Base-by-base conservation (phyloP, 352 stramenopile species). In the Pythium apleroticum region DNA sequence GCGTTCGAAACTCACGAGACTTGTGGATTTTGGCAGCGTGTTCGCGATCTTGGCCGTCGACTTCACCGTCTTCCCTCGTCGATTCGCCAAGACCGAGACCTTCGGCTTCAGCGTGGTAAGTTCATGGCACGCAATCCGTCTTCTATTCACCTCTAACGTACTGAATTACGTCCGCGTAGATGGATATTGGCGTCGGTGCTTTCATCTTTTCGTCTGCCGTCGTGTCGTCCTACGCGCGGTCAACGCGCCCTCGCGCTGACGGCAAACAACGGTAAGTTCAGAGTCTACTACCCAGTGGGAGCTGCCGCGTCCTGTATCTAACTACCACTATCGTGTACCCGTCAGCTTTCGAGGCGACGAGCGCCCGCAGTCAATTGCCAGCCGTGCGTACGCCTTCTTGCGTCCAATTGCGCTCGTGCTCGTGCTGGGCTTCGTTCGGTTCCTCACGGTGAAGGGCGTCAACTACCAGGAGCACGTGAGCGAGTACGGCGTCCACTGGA, bases 401-500 rank as follows among this genome's bases (percentile, higher is more conserved):
- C 82, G 82, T 17, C 85, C 86, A 3, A 91, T 93, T 66, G 71
- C 72, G 4, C 77, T 87, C 25, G 81, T 95, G 3, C 61, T 90
- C 15, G 64, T 91, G 9, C 83, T 96, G 12, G 88, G 81, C 4
- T 50, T 85, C 3, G 73, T 70, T 49, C 85, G 89, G n/a, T 88
- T 95, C 53, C 37, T 93, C 50, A 90, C 78, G 10, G 77, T 95
- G 12, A 95, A 93, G 60, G 82, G 84, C 15, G 84, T 93, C 64
- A 91, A 95, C 65, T 95, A 95, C 68, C 86, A 95, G 77, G 89
- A 98, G 60, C 97, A 99, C 65, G 95, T 99, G 45, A 97, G 86
- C 6, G 98, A 99, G 78, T 99, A 99, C 74, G 98, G 98, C 31
- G 89, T 99, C 20, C 97, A 99, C 77, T 99, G 98, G 98, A 99